These are phyloP conservation scores for Neonectria coccinea DNA, from an alignment of 2,329 filamentous ascomycete species.

Conservation along the genomic window DNA sequence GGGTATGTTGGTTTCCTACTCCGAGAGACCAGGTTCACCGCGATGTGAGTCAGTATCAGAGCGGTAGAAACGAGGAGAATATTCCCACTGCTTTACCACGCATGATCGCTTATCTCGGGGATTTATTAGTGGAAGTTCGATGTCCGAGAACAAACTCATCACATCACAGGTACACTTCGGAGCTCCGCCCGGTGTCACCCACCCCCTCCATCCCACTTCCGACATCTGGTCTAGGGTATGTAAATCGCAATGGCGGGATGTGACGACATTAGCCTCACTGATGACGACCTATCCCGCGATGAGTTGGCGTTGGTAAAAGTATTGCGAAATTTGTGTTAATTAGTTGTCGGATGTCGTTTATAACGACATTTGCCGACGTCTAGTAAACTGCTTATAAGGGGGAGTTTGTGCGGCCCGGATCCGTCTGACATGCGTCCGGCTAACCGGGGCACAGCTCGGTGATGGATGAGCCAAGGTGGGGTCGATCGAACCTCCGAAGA, in stretches of 20 bases:
- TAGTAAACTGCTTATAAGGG: neutral
- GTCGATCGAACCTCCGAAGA: conserved; percentile 26
- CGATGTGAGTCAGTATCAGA: neutral
- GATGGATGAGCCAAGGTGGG: conserved; percentile 22
- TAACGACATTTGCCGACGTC: neutral
- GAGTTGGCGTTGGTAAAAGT: neutral
- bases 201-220: conserved; percentile 21
- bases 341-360: neutral
- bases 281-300: conserved; percentile 9
- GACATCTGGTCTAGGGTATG: conserved; percentile 8
- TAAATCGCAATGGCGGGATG: conserved; percentile 2
- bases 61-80: neutral
- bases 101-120: conserved; percentile 13
- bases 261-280: conserved; percentile 23
- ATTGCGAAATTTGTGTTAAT: neutral
- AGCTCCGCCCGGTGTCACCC: conserved; percentile 10
- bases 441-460: conserved; percentile 21
- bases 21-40: neutral
- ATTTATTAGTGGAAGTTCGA: conserved; percentile 11
- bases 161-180: conserved; percentile 8
- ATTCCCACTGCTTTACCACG: neutral
- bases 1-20: too few relatives aligned
- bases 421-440: conserved; percentile 34
- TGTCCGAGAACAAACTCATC: conserved; percentile 8
- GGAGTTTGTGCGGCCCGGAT: conserved; percentile 21